These are phyloP conservation scores for Sporothrix protearum DNA, from an alignment of 2,329 filamentous ascomycete species.

Conservation along the genomic window DNA sequence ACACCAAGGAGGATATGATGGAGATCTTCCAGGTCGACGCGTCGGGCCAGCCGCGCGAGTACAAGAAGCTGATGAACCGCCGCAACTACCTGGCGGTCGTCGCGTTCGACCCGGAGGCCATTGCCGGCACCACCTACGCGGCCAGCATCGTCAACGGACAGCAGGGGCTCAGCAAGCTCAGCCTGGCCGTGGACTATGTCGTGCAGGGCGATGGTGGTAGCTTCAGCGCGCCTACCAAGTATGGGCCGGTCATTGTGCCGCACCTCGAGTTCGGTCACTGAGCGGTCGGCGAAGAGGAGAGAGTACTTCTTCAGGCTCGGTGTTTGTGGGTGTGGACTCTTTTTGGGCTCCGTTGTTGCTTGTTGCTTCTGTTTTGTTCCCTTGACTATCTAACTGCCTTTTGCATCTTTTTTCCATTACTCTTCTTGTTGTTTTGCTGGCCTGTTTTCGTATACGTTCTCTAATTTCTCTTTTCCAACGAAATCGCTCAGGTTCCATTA, in stretches of 20 bases:
- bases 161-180: slow-evolving; percentile 62
- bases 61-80: slow-evolving; percentile 88
- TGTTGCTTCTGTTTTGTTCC: background rate
- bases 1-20: slow-evolving; percentile 99
- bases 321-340: background rate
- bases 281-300: background rate
- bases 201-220: slow-evolving; percentile 80
- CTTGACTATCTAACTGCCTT: too few relatives aligned
- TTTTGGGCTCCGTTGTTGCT: background rate
- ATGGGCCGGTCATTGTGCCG: slow-evolving; percentile 92
- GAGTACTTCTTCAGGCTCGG: background rate
- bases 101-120: slow-evolving; percentile 85
- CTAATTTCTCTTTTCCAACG: background rate
- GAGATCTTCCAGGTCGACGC: slow-evolving; percentile 97
- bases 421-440: background rate
- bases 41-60: slow-evolving; percentile 73
- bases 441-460: background rate
- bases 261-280: slow-evolving; percentile 71
- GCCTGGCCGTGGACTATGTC: slow-evolving; percentile 91
- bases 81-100: slow-evolving; percentile 91
- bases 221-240: slow-evolving; percentile 76
- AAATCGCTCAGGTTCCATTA: background rate
- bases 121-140: slow-evolving; percentile 40
- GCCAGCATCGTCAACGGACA: slow-evolving; percentile 31
- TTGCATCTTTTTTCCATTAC: background rate